These are phyloP conservation scores for Citrus sp. DNA, from an alignment of 345 rosid genomes.

Conservation along the genomic window DNA sequence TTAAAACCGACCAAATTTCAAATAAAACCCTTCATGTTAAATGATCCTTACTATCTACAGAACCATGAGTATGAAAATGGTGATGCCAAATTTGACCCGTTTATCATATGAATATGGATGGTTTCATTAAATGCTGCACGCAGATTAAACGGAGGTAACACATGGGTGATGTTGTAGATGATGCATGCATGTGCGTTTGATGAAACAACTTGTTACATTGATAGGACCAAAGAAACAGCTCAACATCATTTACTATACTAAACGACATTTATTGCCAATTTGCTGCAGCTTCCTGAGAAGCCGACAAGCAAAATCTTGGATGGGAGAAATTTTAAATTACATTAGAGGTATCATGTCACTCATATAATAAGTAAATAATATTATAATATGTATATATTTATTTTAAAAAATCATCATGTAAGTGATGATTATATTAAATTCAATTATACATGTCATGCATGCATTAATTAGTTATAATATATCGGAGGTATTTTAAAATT, in stretches of 20 bases:
- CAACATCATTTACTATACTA: conserved; percentile 1
- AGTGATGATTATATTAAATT: too few species aligned
- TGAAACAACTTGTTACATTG: not conserved
- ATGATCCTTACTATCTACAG: not conserved
- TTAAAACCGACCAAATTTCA: conserved; percentile 5
- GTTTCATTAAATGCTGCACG: conserved; percentile 14
- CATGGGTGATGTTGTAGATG: conserved; percentile 24
- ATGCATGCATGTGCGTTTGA: not conserved
- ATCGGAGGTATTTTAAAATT: too few species aligned
- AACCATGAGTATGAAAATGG: not conserved
- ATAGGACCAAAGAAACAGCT: conserved; percentile 10
- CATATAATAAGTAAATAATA: rapidly evolving
- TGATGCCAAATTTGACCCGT: not conserved
- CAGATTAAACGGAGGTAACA: not conserved
- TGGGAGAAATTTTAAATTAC: not conserved
- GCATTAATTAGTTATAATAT: rapidly evolving
- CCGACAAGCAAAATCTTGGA: not conserved
- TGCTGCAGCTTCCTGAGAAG: not conserved
- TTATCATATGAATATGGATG: not conserved
- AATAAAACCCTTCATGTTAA: not conserved
- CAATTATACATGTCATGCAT: too few species aligned
- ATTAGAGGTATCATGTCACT: too few species aligned
- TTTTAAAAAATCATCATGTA: too few species aligned
- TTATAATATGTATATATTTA: too few species aligned
- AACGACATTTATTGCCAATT: not conserved